phyloP scores from a whole-genome alignment of 2,329 filamentous ascomycete genomes.

The Talaromyces piceae region DNA sequence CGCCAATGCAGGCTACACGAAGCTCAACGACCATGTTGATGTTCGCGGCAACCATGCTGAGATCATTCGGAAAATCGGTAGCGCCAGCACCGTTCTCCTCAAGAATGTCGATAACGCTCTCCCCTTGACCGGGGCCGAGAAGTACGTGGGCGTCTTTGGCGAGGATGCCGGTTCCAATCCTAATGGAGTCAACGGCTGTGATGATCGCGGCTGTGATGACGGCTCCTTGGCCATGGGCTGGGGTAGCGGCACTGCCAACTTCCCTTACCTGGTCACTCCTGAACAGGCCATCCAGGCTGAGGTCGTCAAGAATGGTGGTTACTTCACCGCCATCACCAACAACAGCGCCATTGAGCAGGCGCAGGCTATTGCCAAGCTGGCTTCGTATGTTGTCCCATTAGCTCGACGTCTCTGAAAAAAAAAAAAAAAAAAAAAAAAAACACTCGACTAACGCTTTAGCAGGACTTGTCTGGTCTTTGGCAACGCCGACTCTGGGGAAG shows the following conservation, averaged over 20 bases:
- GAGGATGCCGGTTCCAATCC: slow-evolving; percentile 72
- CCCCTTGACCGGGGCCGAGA: slow-evolving; percentile 67
- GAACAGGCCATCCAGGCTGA: slow-evolving; percentile 58
- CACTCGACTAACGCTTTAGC: not conserved
- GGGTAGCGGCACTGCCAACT: slow-evolving; percentile 54
- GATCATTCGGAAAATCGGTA: slow-evolving; percentile 68
- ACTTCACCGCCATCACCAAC: slow-evolving; percentile 51
- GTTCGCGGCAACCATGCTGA: slow-evolving; percentile 68
- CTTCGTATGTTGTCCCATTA: slow-evolving; percentile 30
- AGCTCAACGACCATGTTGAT: slow-evolving; percentile 75
- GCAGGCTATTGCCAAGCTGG: slow-evolving; percentile 42
- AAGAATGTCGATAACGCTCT: slow-evolving; percentile 68
- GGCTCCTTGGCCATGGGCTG: slow-evolving; percentile 58
- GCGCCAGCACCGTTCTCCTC: slow-evolving; percentile 76
- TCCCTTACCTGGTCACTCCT: slow-evolving; percentile 57
- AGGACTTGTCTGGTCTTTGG: slow-evolving; percentile 70
- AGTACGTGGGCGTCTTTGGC: slow-evolving; percentile 69
- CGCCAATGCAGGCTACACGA: slow-evolving; percentile 53
- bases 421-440: not conserved
- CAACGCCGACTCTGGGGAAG: slow-evolving; percentile 80
- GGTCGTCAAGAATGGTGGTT: slow-evolving; percentile 61
- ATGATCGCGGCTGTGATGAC: slow-evolving; percentile 56
- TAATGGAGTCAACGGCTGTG: slow-evolving; percentile 70
- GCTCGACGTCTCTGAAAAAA: too few relatives aligned
- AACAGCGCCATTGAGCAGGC: slow-evolving; percentile 51